Percentiles rank a stretch among this genome's conserved stretches.
Conservation (phyloP, 306 rosid genomes). For the Fragaria iinumae region DNA sequence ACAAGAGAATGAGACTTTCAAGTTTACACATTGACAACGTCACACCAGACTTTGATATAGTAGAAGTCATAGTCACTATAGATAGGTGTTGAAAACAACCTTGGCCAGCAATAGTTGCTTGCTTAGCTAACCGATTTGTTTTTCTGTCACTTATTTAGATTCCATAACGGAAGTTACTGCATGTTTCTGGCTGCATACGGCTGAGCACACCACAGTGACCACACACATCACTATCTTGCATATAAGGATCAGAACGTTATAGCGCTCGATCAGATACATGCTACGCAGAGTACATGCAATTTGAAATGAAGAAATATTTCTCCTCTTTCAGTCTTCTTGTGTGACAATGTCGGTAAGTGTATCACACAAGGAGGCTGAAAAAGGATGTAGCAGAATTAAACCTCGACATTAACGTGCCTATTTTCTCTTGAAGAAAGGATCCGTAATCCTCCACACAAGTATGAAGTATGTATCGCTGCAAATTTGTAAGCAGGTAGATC, state of each 20-base stretch:
- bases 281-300: neutral
- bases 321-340: neutral
- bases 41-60: neutral
- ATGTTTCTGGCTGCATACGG: neutral
- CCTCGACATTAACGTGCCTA: no score
- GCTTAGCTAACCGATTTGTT: neutral
- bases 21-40: neutral
- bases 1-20: neutral
- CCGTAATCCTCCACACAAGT: no score
- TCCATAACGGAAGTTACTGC: neutral
- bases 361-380: no score
- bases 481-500: neutral
- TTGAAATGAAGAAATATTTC: no score
- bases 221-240: neutral
- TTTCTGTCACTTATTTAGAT: neutral
- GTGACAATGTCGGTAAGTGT: neutral
- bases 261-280: neutral
- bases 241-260: neutral
- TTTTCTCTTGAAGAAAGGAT: neutral
- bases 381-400: no score
- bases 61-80: neutral
- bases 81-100: neutral
- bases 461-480: no score
- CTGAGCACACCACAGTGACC: neutral
- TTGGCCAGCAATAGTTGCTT: neutral